Evolutionary conservation across 1,284 basidiomycete species (phyloP).

Genomic region (Phylloporus sp.): DNA sequence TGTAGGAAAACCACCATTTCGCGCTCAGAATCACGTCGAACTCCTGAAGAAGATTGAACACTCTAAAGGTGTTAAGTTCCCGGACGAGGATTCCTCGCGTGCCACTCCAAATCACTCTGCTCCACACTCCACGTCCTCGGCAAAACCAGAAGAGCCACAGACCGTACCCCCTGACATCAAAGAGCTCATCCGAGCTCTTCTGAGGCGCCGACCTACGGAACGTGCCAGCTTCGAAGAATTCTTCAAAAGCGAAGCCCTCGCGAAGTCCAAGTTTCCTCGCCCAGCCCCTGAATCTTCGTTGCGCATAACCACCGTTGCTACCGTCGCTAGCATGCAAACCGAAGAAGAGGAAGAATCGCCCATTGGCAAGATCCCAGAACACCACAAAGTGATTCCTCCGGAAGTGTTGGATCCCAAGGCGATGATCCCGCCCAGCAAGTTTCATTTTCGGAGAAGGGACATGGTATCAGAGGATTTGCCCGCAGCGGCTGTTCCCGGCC

Average conservation of each 20-base stretch:
- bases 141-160: slow-evolving; percentile 43
- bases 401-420: slow-evolving; percentile 77
- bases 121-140: slow-evolving; percentile 22
- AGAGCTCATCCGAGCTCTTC: slow-evolving; percentile 79
- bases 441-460: slow-evolving; percentile 60
- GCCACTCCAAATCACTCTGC: slow-evolving; percentile 20
- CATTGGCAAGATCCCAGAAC: slow-evolving; percentile 55
- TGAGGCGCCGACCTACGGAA: slow-evolving; percentile 86
- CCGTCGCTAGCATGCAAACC: slow-evolving; percentile 24
- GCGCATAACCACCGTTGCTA: slow-evolving; percentile 13
- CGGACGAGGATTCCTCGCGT: slow-evolving; percentile 77
- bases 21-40: slow-evolving; percentile 96
- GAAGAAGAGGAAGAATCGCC: slow-evolving; percentile 36
- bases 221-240: slow-evolving; percentile 93
- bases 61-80: slow-evolving; percentile 87
- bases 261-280: slow-evolving; percentile 76
- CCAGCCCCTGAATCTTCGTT: slow-evolving; percentile 37
- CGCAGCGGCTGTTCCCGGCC: not conserved
- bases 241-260: slow-evolving; percentile 82
- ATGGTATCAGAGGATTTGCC: slow-evolving; percentile 23
- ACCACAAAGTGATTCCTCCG: slow-evolving; percentile 69
- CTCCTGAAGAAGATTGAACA: slow-evolving; percentile 92
- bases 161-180: slow-evolving; percentile 88
- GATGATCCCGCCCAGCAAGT: slow-evolving; percentile 79
- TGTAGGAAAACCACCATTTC: slow-evolving; percentile 92